Evolutionary conservation across 1,284 basidiomycete genomes (phyloP).

Genomic region (Irpex sp.): DNA sequence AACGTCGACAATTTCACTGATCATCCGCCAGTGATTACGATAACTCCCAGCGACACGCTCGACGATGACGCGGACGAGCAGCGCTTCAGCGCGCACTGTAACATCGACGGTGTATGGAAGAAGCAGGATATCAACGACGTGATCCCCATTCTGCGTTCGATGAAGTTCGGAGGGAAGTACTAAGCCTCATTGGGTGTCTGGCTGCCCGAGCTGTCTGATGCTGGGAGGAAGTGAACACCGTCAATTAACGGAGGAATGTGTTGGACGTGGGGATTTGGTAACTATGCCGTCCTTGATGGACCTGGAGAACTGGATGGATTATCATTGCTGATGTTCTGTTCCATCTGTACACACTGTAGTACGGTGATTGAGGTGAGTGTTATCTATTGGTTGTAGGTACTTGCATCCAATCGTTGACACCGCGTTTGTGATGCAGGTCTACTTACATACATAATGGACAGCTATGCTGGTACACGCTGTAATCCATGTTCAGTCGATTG

Average conservation of each 20-base stretch:
- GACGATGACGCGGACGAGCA: not conserved
- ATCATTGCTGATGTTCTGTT: not conserved
- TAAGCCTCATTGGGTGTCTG: not conserved
- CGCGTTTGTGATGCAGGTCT: not conserved
- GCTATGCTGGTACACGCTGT: not conserved
- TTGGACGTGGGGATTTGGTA: not conserved
- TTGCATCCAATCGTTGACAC: not conserved
- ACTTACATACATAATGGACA: not conserved
- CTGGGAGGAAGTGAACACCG: not conserved
- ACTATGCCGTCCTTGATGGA: not conserved
- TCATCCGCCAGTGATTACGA: not conserved
- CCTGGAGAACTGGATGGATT: not conserved
- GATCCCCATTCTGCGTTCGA: conserved; percentile 23
- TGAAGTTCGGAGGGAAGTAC: conserved; percentile 16
- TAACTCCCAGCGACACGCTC: not conserved
- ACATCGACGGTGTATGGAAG: conserved; percentile 22
- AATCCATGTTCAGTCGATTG: not conserved
- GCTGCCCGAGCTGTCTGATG: not conserved
- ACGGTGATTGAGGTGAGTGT: not conserved
- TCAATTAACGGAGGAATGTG: not conserved
- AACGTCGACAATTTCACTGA: not conserved
- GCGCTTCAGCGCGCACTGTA: conserved; percentile 12
- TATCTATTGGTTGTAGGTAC: not conserved
- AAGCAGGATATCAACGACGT: conserved; percentile 23
- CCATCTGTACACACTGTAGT: not conserved